phyloP scores from a whole-genome alignment of 371 early-diverging fungal genomes.

The Mucor racemosus region DNA sequence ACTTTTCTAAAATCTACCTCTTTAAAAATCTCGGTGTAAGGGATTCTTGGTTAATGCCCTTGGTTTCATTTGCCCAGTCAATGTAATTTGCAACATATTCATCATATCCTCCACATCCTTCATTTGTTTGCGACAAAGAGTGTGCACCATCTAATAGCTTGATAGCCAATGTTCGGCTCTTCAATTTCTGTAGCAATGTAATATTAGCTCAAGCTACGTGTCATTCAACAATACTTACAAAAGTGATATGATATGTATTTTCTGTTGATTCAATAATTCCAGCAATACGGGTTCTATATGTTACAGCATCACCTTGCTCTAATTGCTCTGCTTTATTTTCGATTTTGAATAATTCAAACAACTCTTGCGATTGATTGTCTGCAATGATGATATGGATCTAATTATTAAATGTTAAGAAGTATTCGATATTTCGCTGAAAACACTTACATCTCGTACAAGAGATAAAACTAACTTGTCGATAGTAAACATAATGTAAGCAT shows the following conservation, averaged over 20 bases:
- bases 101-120: slow-evolving; percentile 84
- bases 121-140: slow-evolving; percentile 57
- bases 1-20: slow-evolving; percentile 7
- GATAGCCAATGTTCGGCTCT: slow-evolving; percentile 63
- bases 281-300: slow-evolving; percentile 36
- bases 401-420: background rate
- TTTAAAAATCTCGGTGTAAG: slow-evolving; percentile 58
- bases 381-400: slow-evolving; percentile 32
- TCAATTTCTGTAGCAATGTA: slow-evolving; percentile 3
- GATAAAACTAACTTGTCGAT: slow-evolving; percentile 69
- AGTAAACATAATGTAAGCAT: slow-evolving; percentile 85
- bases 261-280: slow-evolving; percentile 65
- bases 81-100: slow-evolving; percentile 89
- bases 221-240: slow-evolving; percentile 50
- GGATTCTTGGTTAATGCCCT: slow-evolving; percentile 56
- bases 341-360: slow-evolving; percentile 25
- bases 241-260: slow-evolving; percentile 78
- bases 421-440: no score
- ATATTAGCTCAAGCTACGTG: background rate
- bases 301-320: slow-evolving; percentile 46
- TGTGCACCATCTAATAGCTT: slow-evolving; percentile 73
- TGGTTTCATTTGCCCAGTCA: slow-evolving; percentile 66
- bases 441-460: slow-evolving; percentile 29
- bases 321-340: slow-evolving; percentile 24
- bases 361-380: slow-evolving; percentile 28